Evolutionary conservation across 495 filamentous ascomycete species (phyloP), one percentile per base, ranked within the genome.

Genomic region (Lindgomyces ingoldianus): DNA sequence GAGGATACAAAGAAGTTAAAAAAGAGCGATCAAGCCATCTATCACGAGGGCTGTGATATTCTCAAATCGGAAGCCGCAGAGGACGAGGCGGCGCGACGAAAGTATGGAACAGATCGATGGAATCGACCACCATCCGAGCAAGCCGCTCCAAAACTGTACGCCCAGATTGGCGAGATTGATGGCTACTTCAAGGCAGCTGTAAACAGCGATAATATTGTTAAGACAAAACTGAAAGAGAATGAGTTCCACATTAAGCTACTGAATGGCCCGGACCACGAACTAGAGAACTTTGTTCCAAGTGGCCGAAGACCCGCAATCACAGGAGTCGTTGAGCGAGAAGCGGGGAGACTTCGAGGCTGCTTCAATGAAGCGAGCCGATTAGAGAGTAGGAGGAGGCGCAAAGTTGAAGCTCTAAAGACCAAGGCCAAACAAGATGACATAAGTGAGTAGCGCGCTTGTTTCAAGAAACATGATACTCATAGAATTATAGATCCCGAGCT

Each of bases 41-140:
- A 91, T 65, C 84, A 87, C 33, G 94, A 98, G 76, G 92, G 90
- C 1, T 84, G 87, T 25, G 85, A 89, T 19, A 76, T 93, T 0
- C 76, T 98, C 4, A 80, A 81, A 4, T 82, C 89, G 1, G 94
- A 98, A 75, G 88, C 87, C 53, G 85, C 87, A 8, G 93, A 96
- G 70, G 93, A 98, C 68, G 81, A 88, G 48, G 81, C 80, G 3
- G 80, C 91, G 11, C 83, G 90, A 14, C 75, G 79, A 22, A 96
- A 89, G 74, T 90, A 94, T 64, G 94, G 94, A 11, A 98, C 94
- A 0, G 88, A 91, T 63, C 83, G 91, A 62, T 98, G 94, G 94
- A 75, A 73, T 2, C 84, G 94, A 25, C 81, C 82, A 33, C 79
- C 87, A 29, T 91, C 90, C 1, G 80, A 84, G 42, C 77, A 82